Evolutionary conservation across 495 filamentous ascomycete species (phyloP).

Genomic region (Bacidia rubella): DNA sequence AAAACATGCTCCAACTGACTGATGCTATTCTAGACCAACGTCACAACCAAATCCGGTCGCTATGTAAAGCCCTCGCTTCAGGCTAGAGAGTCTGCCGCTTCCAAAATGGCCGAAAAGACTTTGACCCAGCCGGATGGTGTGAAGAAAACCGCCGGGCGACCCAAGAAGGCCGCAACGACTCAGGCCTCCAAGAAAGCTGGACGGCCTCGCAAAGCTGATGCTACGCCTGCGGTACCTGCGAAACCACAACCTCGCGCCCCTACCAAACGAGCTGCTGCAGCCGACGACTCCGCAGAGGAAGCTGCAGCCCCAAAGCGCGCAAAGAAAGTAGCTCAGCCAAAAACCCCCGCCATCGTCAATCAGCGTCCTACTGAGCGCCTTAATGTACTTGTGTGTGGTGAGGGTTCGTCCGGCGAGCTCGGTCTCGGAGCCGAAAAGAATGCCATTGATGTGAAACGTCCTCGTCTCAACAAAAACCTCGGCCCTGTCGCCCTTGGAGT

Average conservation of each 20-base stretch:
- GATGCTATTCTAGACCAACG: neutral
- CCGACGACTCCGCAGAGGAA: neutral
- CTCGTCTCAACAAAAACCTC: constrained; percentile 48
- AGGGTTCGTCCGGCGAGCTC: constrained; percentile 54
- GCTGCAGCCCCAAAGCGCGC: neutral
- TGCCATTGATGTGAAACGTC: constrained; percentile 53
- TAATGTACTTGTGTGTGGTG: constrained; percentile 56
- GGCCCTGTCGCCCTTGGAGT: constrained; percentile 45
- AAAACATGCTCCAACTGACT: neutral
- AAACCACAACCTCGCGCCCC: constrained; percentile 13
- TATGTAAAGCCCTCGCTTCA: neutral
- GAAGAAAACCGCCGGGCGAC: neutral
- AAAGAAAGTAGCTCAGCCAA: constrained; percentile 7
- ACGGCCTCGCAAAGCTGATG: constrained; percentile 16
- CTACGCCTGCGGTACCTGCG: constrained; percentile 11
- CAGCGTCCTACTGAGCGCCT: constrained; percentile 32
- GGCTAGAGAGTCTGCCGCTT: neutral
- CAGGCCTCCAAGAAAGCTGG: constrained; percentile 9
- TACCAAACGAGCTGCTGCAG: constrained; percentile 16
- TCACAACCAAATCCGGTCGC: neutral
- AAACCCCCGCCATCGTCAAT: constrained; percentile 30
- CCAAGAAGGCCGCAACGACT: neutral
- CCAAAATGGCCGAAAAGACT: neutral
- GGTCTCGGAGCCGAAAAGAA: constrained; percentile 49
- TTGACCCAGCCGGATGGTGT: constrained; percentile 4